A percentile compares a stretch with the other conserved stretches of the same genome.
These are phyloP conservation scores for Dothiorella sarmentorum DNA, from an alignment of 2,329 filamentous ascomycete species.

Conservation along the genomic window DNA sequence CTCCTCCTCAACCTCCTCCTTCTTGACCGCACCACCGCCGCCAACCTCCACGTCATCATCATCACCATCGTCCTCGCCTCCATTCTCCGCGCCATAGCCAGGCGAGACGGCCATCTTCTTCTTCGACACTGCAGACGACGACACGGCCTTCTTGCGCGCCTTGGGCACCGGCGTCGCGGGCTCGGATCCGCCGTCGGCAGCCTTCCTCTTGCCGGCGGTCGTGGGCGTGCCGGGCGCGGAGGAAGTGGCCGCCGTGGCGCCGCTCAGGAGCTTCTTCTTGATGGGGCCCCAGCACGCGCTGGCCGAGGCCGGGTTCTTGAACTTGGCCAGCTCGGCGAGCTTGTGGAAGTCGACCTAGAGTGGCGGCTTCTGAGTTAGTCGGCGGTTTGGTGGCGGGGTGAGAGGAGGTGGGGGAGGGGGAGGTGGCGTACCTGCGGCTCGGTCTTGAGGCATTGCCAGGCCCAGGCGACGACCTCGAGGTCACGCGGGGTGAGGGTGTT, in stretches of 20 bases:
- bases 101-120: too few relatives aligned
- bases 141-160: not conserved
- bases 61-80: not conserved
- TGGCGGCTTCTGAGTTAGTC: not conserved
- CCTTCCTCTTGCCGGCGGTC: not conserved
- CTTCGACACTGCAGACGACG: not conserved
- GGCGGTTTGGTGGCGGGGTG: not conserved
- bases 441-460: slow-evolving; percentile 13
- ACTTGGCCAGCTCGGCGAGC: not conserved
- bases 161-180: not conserved
- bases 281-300: slow-evolving; percentile 10
- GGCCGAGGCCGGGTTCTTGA: slow-evolving; percentile 15
- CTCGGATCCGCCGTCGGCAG: not conserved
- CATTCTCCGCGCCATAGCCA: not conserved
- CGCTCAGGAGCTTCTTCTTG: slow-evolving; percentile 19
- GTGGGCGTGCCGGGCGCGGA: not conserved
- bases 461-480: not conserved
- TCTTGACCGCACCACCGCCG: not conserved
- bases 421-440: not conserved
- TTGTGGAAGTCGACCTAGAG: slow-evolving; percentile 10
- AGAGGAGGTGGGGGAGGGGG: not conserved
- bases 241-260: too few relatives aligned
- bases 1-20: not conserved
- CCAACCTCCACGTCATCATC: not conserved
- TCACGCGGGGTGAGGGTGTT: slow-evolving; percentile 1